phyloP scores from a whole-genome alignment of 768 basidiomycete species.

The Porpolomopsis calyptriformis region DNA sequence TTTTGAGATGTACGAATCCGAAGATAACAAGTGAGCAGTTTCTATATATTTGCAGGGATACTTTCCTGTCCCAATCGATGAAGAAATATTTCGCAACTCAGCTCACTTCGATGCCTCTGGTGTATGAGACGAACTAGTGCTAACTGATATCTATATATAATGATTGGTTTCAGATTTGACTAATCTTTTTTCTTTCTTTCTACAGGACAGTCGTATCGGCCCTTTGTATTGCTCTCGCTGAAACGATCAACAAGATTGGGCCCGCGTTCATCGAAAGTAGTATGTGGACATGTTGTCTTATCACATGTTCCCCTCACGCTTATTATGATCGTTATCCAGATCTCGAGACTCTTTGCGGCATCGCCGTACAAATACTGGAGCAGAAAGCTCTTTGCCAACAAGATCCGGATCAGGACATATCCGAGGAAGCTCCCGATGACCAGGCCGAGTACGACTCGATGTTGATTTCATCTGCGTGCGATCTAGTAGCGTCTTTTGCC shows the following conservation, averaged over 20 bases:
- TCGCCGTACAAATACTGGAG: conserved; percentile 78
- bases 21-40: conserved; percentile 90
- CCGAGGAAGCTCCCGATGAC: conserved; percentile 76
- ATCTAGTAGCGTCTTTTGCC: conserved; percentile 85
- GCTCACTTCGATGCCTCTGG: conserved; percentile 67
- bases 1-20: conserved; percentile 82
- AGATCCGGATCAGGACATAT: conserved; percentile 87
- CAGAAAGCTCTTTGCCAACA: conserved; percentile 95
- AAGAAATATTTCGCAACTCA: conserved; percentile 52
- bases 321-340: conserved; percentile 29
- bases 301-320: not conserved
- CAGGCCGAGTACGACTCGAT: conserved; percentile 96
- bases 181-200: conserved; percentile 16
- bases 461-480: conserved; percentile 85
- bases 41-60: not conserved
- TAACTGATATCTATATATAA: conserved; percentile 24
- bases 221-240: conserved; percentile 80
- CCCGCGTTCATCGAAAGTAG: conserved; percentile 74
- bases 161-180: conserved; percentile 7
- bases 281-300: conserved; percentile 28
- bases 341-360: conserved; percentile 66
- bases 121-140: conserved; percentile 43
- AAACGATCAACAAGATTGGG: conserved; percentile 87
- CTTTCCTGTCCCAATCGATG: conserved; percentile 14
- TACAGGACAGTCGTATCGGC: conserved; percentile 76